Evolutionary conservation across 2,329 filamentous ascomycete species (phyloP).

Genomic region (Neonectria sp.): DNA sequence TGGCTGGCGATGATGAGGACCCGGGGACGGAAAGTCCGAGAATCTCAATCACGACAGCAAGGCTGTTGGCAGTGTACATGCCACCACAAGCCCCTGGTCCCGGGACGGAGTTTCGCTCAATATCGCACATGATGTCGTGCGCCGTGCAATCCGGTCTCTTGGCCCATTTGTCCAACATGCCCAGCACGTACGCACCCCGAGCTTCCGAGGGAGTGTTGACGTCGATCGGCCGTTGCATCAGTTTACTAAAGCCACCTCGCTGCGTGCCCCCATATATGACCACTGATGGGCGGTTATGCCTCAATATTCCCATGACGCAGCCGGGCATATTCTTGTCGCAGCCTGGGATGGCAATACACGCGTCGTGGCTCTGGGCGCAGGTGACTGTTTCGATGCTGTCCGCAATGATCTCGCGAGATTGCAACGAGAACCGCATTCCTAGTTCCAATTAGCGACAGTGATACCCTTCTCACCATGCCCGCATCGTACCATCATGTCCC

Average conservation of each 20-base stretch:
- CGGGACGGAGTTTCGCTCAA: constrained; percentile 57
- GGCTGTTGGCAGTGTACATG: too few relatives aligned
- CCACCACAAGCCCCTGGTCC: constrained; percentile 63
- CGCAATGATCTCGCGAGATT: constrained; percentile 22
- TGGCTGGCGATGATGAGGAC: constrained; percentile 65
- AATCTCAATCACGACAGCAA: constrained; percentile 67
- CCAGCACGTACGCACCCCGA: constrained; percentile 10
- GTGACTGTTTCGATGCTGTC: constrained; percentile 23
- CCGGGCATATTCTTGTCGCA: constrained; percentile 28
- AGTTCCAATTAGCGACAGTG: too few relatives aligned
- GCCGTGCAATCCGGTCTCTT: constrained; percentile 6
- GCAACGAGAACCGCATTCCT: constrained; percentile 24
- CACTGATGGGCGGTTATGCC: constrained; percentile 20
- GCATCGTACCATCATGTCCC: constrained; percentile 13
- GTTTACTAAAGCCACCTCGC: constrained; percentile 5
- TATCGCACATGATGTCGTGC: constrained; percentile 20
- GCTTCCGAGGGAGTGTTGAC: constrained; percentile 20
- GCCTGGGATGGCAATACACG: constrained; percentile 16
- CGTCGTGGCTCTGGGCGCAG: constrained; percentile 14
- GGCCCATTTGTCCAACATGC: constrained; percentile 3
- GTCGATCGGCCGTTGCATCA: constrained; percentile 7
- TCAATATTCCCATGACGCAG: constrained; percentile 15
- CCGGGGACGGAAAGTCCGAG: constrained; percentile 68
- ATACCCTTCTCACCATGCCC: too few relatives aligned
- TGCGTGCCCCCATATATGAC: constrained; percentile 19